phyloP scores from a whole-genome alignment of 352 stramenopile species.

The Pythium chondricola region DNA sequence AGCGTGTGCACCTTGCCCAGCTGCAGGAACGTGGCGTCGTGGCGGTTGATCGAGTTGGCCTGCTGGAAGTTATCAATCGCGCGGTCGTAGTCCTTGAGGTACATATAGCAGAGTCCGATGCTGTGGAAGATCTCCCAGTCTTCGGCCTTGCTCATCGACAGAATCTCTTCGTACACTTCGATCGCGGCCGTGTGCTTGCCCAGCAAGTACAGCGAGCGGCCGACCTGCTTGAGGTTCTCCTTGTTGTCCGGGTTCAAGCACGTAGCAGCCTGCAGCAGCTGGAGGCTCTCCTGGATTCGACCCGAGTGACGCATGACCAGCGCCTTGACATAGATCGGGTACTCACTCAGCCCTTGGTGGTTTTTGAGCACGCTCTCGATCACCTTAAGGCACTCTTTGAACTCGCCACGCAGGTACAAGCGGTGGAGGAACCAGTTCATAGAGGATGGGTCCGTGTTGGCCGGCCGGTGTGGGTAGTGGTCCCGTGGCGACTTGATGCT shows the following conservation, averaged over 20 bases:
- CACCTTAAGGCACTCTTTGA: conserved; percentile 83
- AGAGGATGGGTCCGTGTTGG: conserved; percentile 31
- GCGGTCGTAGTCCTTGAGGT: conserved; percentile 88
- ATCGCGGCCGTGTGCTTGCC: conserved; percentile 89
- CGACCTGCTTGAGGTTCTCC: conserved; percentile 90
- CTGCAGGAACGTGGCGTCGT: conserved; percentile 90
- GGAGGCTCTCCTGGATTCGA: conserved; percentile 85
- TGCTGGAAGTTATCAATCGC: conserved; percentile 85
- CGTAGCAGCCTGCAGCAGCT: conserved; percentile 89
- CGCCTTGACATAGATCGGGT: conserved; percentile 90
- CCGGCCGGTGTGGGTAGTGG: conserved; percentile 21
- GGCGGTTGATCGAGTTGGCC: conserved; percentile 88
- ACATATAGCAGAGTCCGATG: conserved; percentile 89
- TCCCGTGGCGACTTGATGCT: conserved; percentile 51
- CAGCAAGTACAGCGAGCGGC: conserved; percentile 70
- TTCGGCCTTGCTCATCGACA: conserved; percentile 69
- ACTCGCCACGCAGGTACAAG: conserved; percentile 81
- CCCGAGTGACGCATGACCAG: conserved; percentile 87
- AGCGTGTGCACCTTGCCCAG: conserved; percentile 86
- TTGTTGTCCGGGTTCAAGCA: conserved; percentile 91
- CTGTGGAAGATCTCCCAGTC: conserved; percentile 93
- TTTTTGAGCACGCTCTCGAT: conserved; percentile 86
- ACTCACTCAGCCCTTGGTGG: conserved; percentile 86
- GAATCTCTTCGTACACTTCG: conserved; percentile 89
- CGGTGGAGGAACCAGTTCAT: conserved; percentile 84